Evolutionary conservation across 2,329 filamentous ascomycete genomes (phyloP).

Genomic region (Diaporthe velutina): DNA sequence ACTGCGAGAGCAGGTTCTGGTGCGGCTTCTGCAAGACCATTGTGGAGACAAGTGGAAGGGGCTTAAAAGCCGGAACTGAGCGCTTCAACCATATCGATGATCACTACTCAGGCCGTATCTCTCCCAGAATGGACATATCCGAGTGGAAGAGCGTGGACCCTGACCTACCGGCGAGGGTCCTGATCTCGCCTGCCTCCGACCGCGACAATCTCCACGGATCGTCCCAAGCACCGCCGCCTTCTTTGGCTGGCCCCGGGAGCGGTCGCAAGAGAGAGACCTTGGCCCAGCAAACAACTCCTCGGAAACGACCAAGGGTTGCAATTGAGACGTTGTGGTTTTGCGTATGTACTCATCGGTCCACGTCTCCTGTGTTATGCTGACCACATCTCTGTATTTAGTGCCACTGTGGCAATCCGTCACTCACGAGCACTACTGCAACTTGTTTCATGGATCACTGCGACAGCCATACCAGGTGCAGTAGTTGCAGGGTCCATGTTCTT

Average conservation of each 20-base stretch:
- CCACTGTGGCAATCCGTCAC: conserved; percentile 31
- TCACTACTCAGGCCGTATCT: conserved; percentile 71
- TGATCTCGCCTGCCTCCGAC: conserved; percentile 4
- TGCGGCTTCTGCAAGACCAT: conserved; percentile 83
- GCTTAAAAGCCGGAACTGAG: conserved; percentile 64
- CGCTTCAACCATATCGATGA: conserved; percentile 80
- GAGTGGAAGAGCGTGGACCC: conserved; percentile 66
- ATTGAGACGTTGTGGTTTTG: conserved; percentile 36
- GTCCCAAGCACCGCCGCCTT: conserved; percentile 9
- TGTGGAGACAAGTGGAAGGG: conserved; percentile 63
- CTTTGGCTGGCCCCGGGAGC: background rate
- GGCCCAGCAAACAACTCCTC: background rate
- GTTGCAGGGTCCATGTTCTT: conserved; percentile 20
- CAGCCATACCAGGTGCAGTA: conserved; percentile 31
- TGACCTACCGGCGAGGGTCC: conserved; percentile 37
- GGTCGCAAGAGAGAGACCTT: conserved; percentile 27
- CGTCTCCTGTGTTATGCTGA: conserved; percentile 13
- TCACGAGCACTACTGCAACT: conserved; percentile 24
- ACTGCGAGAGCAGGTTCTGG: conserved; percentile 80
- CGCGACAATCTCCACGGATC: conserved; percentile 32
- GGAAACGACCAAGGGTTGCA: conserved; percentile 9
- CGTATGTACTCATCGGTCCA: conserved; percentile 15
- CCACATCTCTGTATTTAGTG: conserved; percentile 14
- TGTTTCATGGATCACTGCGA: conserved; percentile 33
- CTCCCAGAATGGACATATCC: conserved; percentile 58